Evolutionary conservation across 208 protist genomes (phyloP), one percentile per base, ranked within the genome.

Genomic region (Leishmania gerbilli): DNA sequence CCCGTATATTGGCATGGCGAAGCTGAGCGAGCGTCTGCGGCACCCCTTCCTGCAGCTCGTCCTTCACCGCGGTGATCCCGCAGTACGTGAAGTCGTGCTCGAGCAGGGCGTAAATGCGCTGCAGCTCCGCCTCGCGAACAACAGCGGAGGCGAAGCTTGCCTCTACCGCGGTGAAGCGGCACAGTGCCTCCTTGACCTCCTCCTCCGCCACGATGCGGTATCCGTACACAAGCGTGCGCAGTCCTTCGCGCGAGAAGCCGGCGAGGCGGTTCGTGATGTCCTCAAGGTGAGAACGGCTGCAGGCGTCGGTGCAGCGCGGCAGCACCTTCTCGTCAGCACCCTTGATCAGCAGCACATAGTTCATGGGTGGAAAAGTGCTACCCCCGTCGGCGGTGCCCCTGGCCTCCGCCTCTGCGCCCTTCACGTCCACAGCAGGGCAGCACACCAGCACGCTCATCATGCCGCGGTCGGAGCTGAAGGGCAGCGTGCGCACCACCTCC

Each of bases 31-130:
- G 97, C 3, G 97, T 98, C 78, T 93, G 88, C 21, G 93, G 82
- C 27, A 99, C 98, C 53, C 87, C 91, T 27, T 98, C 93, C 89
- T 99, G 99, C 56, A 99, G 90, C 83, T 97, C 91, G 85, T 99
- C 98, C 86, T 99, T 98, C 24, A 99, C 99, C 2, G 96, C 99
- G 8, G 97, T 98, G 49, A 91, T 92, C 53, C 99, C 99, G 80
- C 98, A 89, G 55, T 99, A 93, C 5, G 84, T 78, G 31, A 99
- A 80, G 75, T 99, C 84, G 31, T 79, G 81, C 88, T 99, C 98
- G 15, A 99, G 91, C 31, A 74, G n/a, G 17, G 83, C 87, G 83
- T 90, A 95, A 31, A 88, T 58, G 53, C 76, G 67, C 64, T 76
- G 68, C 76, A 95, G 47, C 71, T 69, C 55, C 40, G 68, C 65